Evolutionary conservation across 164 flowering plant genomes (phyloP).

Genomic region (Aristolochia californica): DNA sequence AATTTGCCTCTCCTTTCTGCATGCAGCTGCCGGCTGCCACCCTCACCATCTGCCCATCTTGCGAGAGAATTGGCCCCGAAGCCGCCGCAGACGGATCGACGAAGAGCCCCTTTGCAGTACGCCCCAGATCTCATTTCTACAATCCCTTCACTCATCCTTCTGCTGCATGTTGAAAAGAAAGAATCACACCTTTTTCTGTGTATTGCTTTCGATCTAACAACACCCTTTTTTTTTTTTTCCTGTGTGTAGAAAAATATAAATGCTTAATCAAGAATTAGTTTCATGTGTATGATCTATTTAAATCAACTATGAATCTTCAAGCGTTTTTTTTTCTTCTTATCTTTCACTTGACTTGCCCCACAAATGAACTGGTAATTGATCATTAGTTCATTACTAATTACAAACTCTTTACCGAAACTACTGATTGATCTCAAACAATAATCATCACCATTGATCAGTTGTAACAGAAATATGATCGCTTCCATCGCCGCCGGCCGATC

Average conservation of each 20-base stretch:
- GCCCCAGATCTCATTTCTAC: conserved; percentile 42
- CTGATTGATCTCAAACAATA: no score
- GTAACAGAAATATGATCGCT: no score
- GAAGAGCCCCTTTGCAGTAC: conserved; percentile 28
- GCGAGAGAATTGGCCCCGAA: conserved; percentile 29
- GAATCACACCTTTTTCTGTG: not conserved
- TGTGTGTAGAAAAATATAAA: not conserved
- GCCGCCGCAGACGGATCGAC: conserved; percentile 6
- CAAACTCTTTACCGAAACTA: no score
- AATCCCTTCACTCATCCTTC: conserved; percentile 59
- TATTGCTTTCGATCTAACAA: not conserved
- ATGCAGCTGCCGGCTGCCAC: conserved; percentile 52
- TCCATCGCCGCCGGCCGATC: no score
- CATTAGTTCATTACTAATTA: no score
- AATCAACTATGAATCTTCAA: not conserved
- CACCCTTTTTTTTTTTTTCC: no score
- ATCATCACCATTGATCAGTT: no score
- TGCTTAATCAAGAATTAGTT: not conserved
- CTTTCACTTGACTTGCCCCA: no score
- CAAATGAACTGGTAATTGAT: no score
- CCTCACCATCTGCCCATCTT: conserved; percentile 55
- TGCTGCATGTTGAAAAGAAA: conserved; percentile 33
- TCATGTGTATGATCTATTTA: not conserved
- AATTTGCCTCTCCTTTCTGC: conserved; percentile 43
- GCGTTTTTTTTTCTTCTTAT: no score